phyloP scores from a whole-genome alignment of 2,329 filamentous ascomycete species.

The Nemania sp. region DNA sequence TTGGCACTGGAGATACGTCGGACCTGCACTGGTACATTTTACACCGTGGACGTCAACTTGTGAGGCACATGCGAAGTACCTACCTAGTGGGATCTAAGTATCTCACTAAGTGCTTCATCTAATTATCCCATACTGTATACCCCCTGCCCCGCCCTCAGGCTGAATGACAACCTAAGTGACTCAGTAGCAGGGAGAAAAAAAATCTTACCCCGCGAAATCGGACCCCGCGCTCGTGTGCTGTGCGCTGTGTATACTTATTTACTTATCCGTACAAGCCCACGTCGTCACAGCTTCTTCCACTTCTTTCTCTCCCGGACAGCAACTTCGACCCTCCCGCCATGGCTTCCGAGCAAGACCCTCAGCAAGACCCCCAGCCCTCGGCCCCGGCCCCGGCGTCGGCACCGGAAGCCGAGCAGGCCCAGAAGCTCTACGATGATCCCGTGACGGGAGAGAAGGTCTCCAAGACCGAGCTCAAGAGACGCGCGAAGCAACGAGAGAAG shows the following conservation, averaged over 20 bases:
- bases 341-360: conserved; percentile 2
- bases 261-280: not conserved
- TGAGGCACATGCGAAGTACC: too few species aligned
- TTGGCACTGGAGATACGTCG: too few species aligned
- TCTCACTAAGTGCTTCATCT: too few species aligned
- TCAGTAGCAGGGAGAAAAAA: not conserved
- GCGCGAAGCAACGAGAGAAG: conserved; percentile 84
- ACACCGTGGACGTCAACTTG: too few species aligned
- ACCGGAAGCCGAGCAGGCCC: conserved; percentile 52
- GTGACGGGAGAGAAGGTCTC: conserved; percentile 87
- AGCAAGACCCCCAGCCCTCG: not conserved
- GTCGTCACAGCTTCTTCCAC: not conserved
- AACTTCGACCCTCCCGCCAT: not conserved
- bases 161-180: not conserved
- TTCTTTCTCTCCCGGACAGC: not conserved
- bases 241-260: too few species aligned
- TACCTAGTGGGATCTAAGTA: too few species aligned
- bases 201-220: conserved; percentile 1
- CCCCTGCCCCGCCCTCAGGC: not conserved
- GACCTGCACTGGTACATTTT: too few species aligned
- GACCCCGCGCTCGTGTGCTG: not conserved
- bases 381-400: not conserved
- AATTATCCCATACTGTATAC: too few species aligned
- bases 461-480: conserved; percentile 91
- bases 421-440: conserved; percentile 84